Evolutionary conservation across 495 filamentous ascomycete genomes (phyloP).

Genomic region (Aspergillus conjunctus): DNA sequence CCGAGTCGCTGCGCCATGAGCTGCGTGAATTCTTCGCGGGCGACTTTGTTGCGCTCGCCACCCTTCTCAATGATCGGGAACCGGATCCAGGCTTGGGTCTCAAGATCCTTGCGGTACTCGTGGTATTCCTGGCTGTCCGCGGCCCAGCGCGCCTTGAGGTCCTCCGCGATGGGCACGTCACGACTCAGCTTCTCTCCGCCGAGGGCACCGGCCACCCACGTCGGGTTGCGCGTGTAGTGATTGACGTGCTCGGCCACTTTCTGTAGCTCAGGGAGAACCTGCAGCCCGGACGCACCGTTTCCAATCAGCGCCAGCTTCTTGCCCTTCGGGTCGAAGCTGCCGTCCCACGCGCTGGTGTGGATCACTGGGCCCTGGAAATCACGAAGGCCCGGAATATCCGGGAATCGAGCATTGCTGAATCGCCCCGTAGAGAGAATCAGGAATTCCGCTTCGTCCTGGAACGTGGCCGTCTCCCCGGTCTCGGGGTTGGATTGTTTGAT

Average conservation of each 20-base stretch:
- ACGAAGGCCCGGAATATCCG: slow-evolving; percentile 52
- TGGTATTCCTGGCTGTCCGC: background rate
- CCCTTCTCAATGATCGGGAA: background rate
- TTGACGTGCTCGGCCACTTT: slow-evolving; percentile 57
- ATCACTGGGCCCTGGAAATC: slow-evolving; percentile 50
- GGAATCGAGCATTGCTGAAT: slow-evolving; percentile 57
- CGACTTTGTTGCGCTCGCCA: background rate
- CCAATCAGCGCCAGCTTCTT: slow-evolving; percentile 63
- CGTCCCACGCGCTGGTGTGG: slow-evolving; percentile 58
- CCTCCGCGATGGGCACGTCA: background rate
- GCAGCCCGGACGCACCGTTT: slow-evolving; percentile 59
- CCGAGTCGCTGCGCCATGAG: background rate
- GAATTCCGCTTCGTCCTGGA: slow-evolving; percentile 56
- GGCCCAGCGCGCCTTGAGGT: background rate
- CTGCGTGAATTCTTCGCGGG: background rate
- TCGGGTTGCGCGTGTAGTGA: slow-evolving; percentile 65
- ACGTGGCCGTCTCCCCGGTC: slow-evolving; percentile 35
- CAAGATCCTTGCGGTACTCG: background rate
- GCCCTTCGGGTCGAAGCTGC: slow-evolving; percentile 46
- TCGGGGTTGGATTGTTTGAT: slow-evolving; percentile 35
- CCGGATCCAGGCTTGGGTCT: background rate
- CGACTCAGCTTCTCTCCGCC: slow-evolving; percentile 29
- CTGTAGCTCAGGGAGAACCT: slow-evolving; percentile 57
- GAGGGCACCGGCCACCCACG: slow-evolving; percentile 67
- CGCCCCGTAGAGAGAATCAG: slow-evolving; percentile 60